Conservation (phyloP, 768 basidiomycete genomes). For the Boletus subcaerulescens region DNA sequence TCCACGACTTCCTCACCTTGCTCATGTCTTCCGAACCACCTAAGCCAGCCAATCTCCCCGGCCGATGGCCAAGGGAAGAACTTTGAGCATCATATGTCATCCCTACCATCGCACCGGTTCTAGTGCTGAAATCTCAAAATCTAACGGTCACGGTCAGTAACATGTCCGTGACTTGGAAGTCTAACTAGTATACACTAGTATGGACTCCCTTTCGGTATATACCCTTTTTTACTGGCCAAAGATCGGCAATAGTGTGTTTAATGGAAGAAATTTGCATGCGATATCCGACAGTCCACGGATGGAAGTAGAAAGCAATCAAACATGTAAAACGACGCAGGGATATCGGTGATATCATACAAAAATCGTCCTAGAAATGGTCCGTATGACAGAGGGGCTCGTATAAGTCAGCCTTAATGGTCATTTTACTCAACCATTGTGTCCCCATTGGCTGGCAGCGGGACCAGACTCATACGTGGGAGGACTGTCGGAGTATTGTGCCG, state of each 20-base stretch:
- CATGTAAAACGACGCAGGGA: constrained; percentile 20
- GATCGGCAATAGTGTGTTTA: no score
- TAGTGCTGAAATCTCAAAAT: background rate
- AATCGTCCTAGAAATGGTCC: constrained; percentile 17
- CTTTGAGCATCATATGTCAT: constrained; percentile 6
- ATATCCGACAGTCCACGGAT: background rate
- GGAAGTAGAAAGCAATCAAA: background rate
- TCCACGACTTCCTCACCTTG: constrained; percentile 45
- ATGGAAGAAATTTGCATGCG: no score
- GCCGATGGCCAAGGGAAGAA: constrained; percentile 17
- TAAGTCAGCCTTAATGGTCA: background rate
- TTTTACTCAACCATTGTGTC: constrained; percentile 33
- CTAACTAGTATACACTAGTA: background rate
- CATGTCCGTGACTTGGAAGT: background rate
- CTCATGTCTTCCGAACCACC: constrained; percentile 31
- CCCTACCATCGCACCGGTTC: background rate
- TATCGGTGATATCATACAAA: constrained; percentile 20
- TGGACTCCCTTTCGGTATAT: no score
- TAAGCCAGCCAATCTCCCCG: constrained; percentile 10
- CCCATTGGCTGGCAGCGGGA: constrained; percentile 51
- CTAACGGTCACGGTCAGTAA: background rate
- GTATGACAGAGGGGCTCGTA: constrained; percentile 2
- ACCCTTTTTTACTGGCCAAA: no score
- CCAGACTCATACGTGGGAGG: constrained; percentile 69
- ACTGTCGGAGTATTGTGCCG: constrained; percentile 42